A percentile compares a stretch with the other conserved stretches of the same genome.
phyloP scores from a whole-genome alignment of 345 rosid species.

The Brassica incana region DNA sequence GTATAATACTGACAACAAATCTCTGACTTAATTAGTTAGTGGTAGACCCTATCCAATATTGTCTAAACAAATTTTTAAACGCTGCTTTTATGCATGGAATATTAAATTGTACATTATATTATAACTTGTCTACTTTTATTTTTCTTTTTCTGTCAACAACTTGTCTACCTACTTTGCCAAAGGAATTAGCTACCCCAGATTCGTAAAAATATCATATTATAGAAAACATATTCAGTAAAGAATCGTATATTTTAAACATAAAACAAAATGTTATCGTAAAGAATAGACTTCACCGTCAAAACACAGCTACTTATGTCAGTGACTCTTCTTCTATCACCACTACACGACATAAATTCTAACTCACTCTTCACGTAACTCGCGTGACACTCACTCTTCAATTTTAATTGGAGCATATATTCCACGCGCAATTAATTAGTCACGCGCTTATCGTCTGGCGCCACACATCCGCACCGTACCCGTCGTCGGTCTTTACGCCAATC shows the following conservation, averaged over 20 bases:
- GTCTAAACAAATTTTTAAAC: background rate
- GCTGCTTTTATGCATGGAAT: background rate
- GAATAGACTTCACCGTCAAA: constrained; percentile 43
- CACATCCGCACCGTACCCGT: constrained; percentile 35
- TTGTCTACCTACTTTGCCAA: background rate
- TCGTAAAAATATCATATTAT: background rate
- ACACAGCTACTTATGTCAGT: constrained; percentile 47
- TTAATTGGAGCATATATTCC: background rate
- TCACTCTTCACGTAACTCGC: constrained; percentile 18
- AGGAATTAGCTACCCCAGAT: background rate
- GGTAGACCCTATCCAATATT: background rate
- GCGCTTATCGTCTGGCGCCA: constrained; percentile 32
- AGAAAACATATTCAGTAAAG: background rate
- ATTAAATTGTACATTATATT: background rate
- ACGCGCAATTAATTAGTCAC: constrained; percentile 9
- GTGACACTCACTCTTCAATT: background rate
- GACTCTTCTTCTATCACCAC: constrained; percentile 42
- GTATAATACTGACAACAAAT: constrained; percentile 9
- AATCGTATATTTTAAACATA: background rate
- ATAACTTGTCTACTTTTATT: background rate
- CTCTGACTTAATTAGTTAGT: background rate
- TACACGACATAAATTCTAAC: constrained; percentile 22
- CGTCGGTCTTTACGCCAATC: constrained; percentile 40
- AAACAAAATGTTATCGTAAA: constrained; percentile 36
- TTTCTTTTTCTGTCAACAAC: background rate